Conservation (phyloP, 2,329 filamentous ascomycete genomes). For the Cordyceps militaris region DNA sequence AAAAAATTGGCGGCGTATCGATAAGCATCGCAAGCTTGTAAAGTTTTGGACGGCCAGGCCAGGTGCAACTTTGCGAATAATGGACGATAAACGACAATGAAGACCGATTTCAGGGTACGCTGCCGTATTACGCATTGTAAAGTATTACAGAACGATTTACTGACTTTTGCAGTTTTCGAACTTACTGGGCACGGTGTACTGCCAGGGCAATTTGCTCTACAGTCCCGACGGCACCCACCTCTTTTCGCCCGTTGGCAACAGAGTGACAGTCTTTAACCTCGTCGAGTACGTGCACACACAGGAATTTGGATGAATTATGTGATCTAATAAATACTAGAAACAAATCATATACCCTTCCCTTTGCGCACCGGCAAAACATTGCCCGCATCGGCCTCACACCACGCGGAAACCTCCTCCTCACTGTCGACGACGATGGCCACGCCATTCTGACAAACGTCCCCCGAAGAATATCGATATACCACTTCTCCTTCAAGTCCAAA, state of each 20-base stretch:
- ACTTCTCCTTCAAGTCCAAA: conserved; percentile 87
- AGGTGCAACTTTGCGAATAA: conserved; percentile 20
- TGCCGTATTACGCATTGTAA: not conserved
- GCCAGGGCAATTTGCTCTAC: conserved; percentile 94
- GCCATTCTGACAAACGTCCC: conserved; percentile 89
- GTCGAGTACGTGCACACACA: conserved; percentile 61
- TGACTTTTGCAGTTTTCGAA: conserved; percentile 75
- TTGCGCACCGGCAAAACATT: conserved; percentile 92
- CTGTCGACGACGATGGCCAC: conserved; percentile 88
- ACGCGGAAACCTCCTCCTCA: conserved; percentile 83
- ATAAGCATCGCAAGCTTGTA: conserved; percentile 25
- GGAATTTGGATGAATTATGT: not conserved
- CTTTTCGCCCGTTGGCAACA: conserved; percentile 92
- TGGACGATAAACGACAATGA: conserved; percentile 61
- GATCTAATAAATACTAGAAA: conserved; percentile 51
- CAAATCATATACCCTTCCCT: conserved; percentile 79
- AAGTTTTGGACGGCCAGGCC: conserved; percentile 22
- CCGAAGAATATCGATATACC: conserved; percentile 78
- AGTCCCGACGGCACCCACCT: conserved; percentile 93
- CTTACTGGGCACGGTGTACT: conserved; percentile 95
- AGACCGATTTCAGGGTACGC: conserved; percentile 95
- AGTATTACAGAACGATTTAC: not conserved
- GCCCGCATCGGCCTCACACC: conserved; percentile 80
- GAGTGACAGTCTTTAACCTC: conserved; percentile 91
- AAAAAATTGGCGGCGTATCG: conserved; percentile 27